Conservation (phyloP, 805 yeast species). For the Kuraishia hungarica region DNA sequence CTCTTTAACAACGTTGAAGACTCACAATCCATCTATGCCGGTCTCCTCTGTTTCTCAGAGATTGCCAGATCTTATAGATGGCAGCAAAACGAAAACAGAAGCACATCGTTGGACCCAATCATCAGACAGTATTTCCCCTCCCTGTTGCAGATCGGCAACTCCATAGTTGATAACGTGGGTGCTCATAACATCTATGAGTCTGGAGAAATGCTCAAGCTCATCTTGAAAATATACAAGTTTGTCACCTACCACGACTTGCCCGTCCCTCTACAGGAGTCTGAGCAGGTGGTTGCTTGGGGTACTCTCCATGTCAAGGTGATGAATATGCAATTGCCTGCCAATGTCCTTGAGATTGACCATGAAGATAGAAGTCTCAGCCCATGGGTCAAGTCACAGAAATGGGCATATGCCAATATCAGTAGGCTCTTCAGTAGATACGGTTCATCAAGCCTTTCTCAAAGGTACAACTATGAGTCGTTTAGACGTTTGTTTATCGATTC, state of each 20-base stretch:
- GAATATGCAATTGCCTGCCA: slow-evolving; percentile 46
- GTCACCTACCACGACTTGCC: slow-evolving; percentile 80
- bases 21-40: slow-evolving; percentile 43
- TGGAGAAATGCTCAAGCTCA: slow-evolving; percentile 70
- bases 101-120: slow-evolving; percentile 45
- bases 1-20: slow-evolving; percentile 38
- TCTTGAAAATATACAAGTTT: slow-evolving; percentile 74
- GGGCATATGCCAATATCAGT: slow-evolving; percentile 5
- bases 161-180: slow-evolving; percentile 30
- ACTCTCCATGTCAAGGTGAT: slow-evolving; percentile 66
- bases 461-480: slow-evolving; percentile 54
- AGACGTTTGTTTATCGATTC: slow-evolving; percentile 41
- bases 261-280: slow-evolving; percentile 44
- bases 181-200: slow-evolving; percentile 16
- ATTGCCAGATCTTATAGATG: slow-evolving; percentile 71
- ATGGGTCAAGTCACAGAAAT: slow-evolving; percentile 42
- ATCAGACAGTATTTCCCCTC: slow-evolving; percentile 60
- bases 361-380: slow-evolving; percentile 44
- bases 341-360: slow-evolving; percentile 39
- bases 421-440: slow-evolving; percentile 3
- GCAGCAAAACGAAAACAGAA: slow-evolving; percentile 51
- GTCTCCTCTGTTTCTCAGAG: slow-evolving; percentile 68
- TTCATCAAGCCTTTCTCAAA: slow-evolving; percentile 33
- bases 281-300: slow-evolving; percentile 58
- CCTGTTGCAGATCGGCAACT: slow-evolving; percentile 57